Evolutionary conservation across 1,139 yeast species (phyloP).

Genomic region (Geotrichum candidum): DNA sequence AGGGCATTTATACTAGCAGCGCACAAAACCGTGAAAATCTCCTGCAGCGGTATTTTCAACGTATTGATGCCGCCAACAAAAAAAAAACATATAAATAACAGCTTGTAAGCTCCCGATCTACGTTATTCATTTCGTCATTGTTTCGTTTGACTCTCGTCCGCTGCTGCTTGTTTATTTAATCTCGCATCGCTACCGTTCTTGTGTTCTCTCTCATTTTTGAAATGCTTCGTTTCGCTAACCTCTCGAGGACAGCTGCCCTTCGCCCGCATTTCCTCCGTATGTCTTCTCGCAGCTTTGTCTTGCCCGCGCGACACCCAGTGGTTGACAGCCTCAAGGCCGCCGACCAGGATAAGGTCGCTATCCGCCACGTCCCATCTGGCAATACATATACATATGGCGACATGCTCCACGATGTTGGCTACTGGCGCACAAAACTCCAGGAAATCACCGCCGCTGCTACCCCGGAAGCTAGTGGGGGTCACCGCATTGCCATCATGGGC

Average conservation of each 20-base stretch:
- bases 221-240: not conserved
- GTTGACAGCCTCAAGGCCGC: conserved; percentile 12
- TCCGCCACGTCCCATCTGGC: conserved; percentile 33
- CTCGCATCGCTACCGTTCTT: not conserved
- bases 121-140: not conserved
- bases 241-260: not conserved
- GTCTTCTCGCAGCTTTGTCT: conserved; percentile 5
- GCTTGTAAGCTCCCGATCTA: not conserved
- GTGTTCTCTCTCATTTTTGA: not conserved
- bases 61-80: not conserved
- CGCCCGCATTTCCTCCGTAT: not conserved
- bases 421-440: conserved; percentile 27
- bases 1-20: not conserved
- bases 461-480: not conserved
- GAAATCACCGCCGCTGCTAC: conserved; percentile 3
- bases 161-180: not conserved
- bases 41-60: not conserved
- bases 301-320: conserved; percentile 17
- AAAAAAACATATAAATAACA: not conserved
- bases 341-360: conserved; percentile 27
- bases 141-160: not conserved
- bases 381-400: conserved; percentile 32
- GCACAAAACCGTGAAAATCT: not conserved
- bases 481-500: conserved; percentile 35
- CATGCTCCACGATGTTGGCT: conserved; percentile 28